These are phyloP conservation scores for Carpinus viminea DNA, from an alignment of 306 rosid genomes.

Conservation along the genomic window DNA sequence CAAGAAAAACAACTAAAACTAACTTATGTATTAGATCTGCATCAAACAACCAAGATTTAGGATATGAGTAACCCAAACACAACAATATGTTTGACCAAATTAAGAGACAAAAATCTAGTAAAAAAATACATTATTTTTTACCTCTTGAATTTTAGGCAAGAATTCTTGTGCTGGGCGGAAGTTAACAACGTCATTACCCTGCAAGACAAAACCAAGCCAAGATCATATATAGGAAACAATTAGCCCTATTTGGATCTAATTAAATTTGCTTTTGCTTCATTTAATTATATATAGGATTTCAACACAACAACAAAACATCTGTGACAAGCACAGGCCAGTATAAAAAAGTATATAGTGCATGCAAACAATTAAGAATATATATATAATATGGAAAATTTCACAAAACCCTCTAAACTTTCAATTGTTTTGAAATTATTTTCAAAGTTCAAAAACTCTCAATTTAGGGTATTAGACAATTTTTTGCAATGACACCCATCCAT, in stretches of 20 bases:
- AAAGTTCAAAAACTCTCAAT: no score
- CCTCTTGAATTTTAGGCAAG: slow-evolving; percentile 49
- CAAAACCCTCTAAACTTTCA: no score
- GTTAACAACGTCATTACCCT: slow-evolving; percentile 53
- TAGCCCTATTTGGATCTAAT: slow-evolving; percentile 4
- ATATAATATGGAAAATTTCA: no score
- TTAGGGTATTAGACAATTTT: no score
- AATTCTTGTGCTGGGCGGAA: slow-evolving; percentile 53
- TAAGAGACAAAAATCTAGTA: no score
- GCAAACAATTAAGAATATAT: slow-evolving; percentile 19
- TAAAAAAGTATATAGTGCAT: background rate
- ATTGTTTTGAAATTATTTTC: no score
- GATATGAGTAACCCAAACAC: no score
- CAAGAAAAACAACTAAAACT: no score
- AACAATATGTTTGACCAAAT: no score
- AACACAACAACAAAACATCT: background rate
- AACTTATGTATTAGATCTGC: no score
- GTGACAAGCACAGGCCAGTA: background rate
- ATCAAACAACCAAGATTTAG: no score
- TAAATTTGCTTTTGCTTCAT: background rate
- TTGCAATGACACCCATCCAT: no score
- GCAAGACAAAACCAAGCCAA: background rate
- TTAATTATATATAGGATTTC: background rate
- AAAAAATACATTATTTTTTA: background rate
- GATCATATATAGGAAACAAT: background rate